phyloP scores from a whole-genome alignment of 768 basidiomycete genomes.

The Lactarius evosmus region DNA sequence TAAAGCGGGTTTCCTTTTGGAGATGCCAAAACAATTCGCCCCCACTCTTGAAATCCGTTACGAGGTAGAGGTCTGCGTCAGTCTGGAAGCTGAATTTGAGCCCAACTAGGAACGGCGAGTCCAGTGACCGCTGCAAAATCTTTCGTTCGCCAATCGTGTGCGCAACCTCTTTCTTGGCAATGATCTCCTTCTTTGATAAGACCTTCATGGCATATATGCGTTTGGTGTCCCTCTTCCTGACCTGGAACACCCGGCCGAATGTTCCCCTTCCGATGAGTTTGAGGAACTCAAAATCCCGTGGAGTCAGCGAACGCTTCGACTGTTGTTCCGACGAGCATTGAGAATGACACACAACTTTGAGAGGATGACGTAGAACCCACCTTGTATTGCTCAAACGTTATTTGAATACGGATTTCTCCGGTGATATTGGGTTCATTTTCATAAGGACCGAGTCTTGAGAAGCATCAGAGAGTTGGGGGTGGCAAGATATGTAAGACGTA shows the following conservation, averaged over 20 bases:
- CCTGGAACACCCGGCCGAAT: constrained; percentile 98
- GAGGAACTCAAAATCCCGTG: constrained; percentile 96
- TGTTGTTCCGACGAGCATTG: constrained; percentile 33
- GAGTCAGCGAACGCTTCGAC: constrained; percentile 85
- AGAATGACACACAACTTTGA: background rate
- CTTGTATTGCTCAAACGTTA: constrained; percentile 89
- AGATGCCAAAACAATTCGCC: constrained; percentile 99
- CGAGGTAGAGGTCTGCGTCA: constrained; percentile 89
- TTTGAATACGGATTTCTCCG: constrained; percentile 92
- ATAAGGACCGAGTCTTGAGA: constrained; percentile 61
- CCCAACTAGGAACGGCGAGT: constrained; percentile 96
- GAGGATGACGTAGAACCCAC: constrained; percentile 44
- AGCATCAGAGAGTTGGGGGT: constrained; percentile 6
- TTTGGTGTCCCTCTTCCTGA: constrained; percentile 95
- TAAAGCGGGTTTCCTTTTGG: constrained; percentile 91
- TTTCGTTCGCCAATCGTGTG: constrained; percentile 99
- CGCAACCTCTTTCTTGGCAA: constrained; percentile 98
- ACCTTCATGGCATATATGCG: constrained; percentile 99
- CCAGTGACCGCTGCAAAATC: constrained; percentile 89
- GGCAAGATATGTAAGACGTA: constrained; percentile 42
- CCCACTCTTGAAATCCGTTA: constrained; percentile 98
- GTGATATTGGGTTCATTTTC: constrained; percentile 74
- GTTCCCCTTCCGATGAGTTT: constrained; percentile 98
- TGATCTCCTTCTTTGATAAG: constrained; percentile 96
- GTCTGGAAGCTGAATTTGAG: constrained; percentile 99